Percentiles rank a stretch among this genome's conserved stretches.
Evolutionary conservation across 2,329 filamentous ascomycete species (phyloP).

Genomic region (Colletotrichum kahawae): DNA sequence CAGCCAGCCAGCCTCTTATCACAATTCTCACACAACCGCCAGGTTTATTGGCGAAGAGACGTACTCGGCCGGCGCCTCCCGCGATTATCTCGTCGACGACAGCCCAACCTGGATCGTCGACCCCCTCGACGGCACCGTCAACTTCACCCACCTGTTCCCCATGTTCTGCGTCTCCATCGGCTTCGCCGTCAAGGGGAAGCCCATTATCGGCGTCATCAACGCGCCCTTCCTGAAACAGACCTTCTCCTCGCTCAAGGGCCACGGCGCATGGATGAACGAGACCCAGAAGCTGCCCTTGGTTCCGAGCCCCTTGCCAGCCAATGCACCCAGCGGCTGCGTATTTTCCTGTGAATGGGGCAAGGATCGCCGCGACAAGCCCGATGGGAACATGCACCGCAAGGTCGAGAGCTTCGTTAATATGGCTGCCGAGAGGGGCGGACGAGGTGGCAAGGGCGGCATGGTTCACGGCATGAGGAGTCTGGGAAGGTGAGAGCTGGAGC

Average conservation of each 20-base stretch:
- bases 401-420: conserved; percentile 78
- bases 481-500: conserved; percentile 49
- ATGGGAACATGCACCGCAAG: conserved; percentile 74
- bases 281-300: conserved; percentile 67
- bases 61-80: conserved; percentile 71
- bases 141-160: conserved; percentile 80
- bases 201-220: conserved; percentile 74
- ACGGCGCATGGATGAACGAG: conserved; percentile 74
- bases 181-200: conserved; percentile 63
- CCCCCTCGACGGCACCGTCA: conserved; percentile 80
- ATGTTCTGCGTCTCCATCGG: conserved; percentile 84
- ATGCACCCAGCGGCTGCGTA: conserved; percentile 72
- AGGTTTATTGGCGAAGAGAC: conserved; percentile 81
- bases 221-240: conserved; percentile 73
- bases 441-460: conserved; percentile 75
- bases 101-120: conserved; percentile 78
- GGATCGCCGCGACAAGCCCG: conserved; percentile 68
- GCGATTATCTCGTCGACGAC: conserved; percentile 69
- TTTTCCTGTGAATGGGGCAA: conserved; percentile 84
- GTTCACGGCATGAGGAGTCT: conserved; percentile 77
- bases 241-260: conserved; percentile 70
- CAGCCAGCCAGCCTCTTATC: neutral
- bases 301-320: conserved; percentile 63
- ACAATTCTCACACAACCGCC: neutral
- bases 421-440: conserved; percentile 68